Base-by-base conservation (phyloP, 495 filamentous ascomycete species). In the Aspergillus asperescens region DNA sequence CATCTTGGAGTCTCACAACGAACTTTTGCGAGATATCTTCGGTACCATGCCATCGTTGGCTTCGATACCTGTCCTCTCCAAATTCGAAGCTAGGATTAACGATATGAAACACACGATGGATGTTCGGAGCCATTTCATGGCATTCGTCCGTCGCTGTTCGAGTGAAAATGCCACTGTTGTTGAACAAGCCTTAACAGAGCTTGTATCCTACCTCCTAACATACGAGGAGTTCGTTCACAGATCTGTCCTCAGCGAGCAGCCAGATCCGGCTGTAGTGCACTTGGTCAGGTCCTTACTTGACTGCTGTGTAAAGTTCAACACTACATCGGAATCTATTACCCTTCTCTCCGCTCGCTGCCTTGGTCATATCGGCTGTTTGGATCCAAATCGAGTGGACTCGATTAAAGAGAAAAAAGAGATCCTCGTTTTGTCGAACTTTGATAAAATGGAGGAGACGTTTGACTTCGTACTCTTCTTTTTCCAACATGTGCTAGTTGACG, bases 161-260 rank as follows among this genome's bases (percentile, higher is more conserved):
- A 88, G 90, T 60, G 93, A 97, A 59, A 95, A 89, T 67, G 75
- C 81, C 0, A 82, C 85, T 0, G 90, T 97, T 38, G 88, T 95
- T 7, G 75, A 83, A 29, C 84, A 88, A 58, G 87, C 89, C 19
- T 64, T 99, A 38, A 71, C 69, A 9, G 92, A 97, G 64, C 76
- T 99, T 8, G 71, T 81, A 10, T 72, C 74, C 4, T 96, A 84
- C 55, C 76, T 99, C 16, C 73, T 78, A 38, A 66, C 73, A 7
- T 77, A 96, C 56, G 89, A 95, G 61, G 78, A 79, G 12, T 90
- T 90, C 59, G 69, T 99, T 18, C 90, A 96, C 60, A 77, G 83
- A 2, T 85, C 85, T 31, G 87, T 90, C 43, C 76, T 90, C 28
- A 90, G 85, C 56, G 89, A 95, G 61, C 90, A 95, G 48, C 90